Evolutionary conservation across 352 stramenopile genomes (phyloP).

Genomic region (Phytophthora boehmeriae): DNA sequence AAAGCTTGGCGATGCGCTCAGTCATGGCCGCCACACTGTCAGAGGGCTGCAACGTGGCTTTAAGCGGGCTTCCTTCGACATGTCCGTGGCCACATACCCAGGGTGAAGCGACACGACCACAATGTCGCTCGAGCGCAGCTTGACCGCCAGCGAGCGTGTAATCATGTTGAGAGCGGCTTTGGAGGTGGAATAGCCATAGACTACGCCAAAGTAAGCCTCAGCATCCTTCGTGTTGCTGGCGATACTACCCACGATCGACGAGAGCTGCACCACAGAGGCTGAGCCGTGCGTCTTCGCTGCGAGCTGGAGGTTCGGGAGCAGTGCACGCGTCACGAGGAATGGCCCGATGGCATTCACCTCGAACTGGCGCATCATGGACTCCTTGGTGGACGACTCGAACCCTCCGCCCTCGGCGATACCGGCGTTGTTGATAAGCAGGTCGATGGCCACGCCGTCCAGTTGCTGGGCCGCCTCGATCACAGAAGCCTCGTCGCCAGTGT

Average conservation of each 20-base stretch:
- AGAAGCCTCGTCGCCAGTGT: conserved; percentile 42
- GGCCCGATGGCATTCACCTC: conserved; percentile 55
- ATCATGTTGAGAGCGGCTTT: conserved; percentile 70
- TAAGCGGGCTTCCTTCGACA: conserved; percentile 12
- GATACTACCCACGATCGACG: conserved; percentile 48
- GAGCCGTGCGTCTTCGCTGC: conserved; percentile 31
- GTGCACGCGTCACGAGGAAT: conserved; percentile 48
- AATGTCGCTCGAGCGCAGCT: conserved; percentile 40
- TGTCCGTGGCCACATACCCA: conserved; percentile 38
- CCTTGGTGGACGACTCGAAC: conserved; percentile 33
- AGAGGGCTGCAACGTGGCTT: neutral
- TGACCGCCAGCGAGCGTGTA: conserved; percentile 34
- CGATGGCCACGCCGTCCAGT: conserved; percentile 43
- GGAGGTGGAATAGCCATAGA: conserved; percentile 58
- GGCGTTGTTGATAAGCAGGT: conserved; percentile 61
- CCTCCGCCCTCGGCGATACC: conserved; percentile 29
- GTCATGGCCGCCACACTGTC: conserved; percentile 25
- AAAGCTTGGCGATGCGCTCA: conserved; percentile 10
- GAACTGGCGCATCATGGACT: conserved; percentile 45
- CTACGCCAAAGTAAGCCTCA: conserved; percentile 14
- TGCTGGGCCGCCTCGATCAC: conserved; percentile 30
- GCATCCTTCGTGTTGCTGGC: conserved; percentile 27
- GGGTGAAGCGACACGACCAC: conserved; percentile 23
- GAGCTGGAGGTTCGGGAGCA: conserved; percentile 41
- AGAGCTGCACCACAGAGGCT: conserved; percentile 41